A percentile compares a stretch with the other conserved stretches of the same genome.
Conservation (phyloP, 208 protist species). For the Balamuthia mandrillaris region DNA sequence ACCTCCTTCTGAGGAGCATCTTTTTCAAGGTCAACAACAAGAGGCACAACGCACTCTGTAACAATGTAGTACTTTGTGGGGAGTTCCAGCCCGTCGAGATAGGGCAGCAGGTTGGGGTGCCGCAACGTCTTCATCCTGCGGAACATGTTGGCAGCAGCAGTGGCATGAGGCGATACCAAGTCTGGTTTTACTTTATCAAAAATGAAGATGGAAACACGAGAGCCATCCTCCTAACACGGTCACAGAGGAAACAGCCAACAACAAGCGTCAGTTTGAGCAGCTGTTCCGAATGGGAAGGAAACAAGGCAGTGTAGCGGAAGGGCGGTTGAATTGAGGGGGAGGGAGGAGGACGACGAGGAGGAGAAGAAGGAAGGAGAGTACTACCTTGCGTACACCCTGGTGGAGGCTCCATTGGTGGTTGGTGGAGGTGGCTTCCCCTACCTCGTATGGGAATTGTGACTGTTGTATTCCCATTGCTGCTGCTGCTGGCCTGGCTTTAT, state of each 20-base stretch:
- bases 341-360: no score
- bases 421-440: no score
- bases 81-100: conserved; percentile 54
- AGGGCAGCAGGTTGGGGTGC: conserved; percentile 60
- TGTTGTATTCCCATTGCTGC: no score
- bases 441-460: no score
- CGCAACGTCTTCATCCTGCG: conserved; percentile 53
- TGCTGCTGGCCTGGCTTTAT: no score
- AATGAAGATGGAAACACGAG: background rate
- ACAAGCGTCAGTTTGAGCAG: no score
- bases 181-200: background rate
- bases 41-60: conserved; percentile 50
- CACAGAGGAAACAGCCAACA: background rate
- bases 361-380: no score
- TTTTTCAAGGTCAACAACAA: conserved; percentile 33
- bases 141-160: conserved; percentile 19
- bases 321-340: no score
- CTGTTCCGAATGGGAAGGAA: no score
- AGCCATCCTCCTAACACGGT: background rate
- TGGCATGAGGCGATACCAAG: background rate
- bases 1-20: conserved; percentile 28
- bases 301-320: no score
- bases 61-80: conserved; percentile 55
- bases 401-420: no score
- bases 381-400: no score